Evolutionary conservation across 495 filamentous ascomycete genomes (phyloP), one percentile per base, ranked within the genome.

Genomic region (Acidiella bohemica): DNA sequence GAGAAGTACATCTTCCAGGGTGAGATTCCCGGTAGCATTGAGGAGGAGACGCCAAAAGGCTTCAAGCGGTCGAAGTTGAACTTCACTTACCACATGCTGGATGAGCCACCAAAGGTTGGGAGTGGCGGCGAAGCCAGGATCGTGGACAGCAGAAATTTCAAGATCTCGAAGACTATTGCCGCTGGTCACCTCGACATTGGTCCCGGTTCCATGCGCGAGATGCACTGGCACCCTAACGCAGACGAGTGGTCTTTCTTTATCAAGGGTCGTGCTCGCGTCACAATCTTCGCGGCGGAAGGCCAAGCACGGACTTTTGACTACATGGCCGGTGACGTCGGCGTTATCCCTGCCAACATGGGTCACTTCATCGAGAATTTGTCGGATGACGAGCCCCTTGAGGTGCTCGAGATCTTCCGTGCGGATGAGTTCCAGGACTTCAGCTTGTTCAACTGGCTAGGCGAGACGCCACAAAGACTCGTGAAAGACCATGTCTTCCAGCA

Each of bases 291-390:
- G 4, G 73, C 79, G 0, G 68, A 74, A 0, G 53, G 57, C 0
- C 54, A 65, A 2, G 69, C 79, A 1, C 67, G 68, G 8, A 85
- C 80, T 0, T 88, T 85, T 53, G 81, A 88, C 56, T 85, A 76
- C 54, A 64, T 66, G 14, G 68, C 74, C n/a, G 80, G 80, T 20
- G 81, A 82, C 41, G 76, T 82, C 0, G 79, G 70, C 0, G 79
- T 81, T 41, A 74, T 87, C 42, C 78, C 79, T 0, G 59, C 67
- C 50, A 47, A 46, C 38, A 47, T 43, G 43, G 73, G 71, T 10
- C 80, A 85, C 54, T 84, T 79, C 56, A 68, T 85, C 39, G 78
- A 87, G 62, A 85, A 84, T 47, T 73, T 71, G 0, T 77, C 78
- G 3, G 68, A 71, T 22, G 73, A 76, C 37, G 78, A 81, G 47